Percentiles rank a stretch among this genome's conserved stretches.
phyloP scores from a whole-genome alignment of 1,284 basidiomycete species.

The Schizopora paradoxa region DNA sequence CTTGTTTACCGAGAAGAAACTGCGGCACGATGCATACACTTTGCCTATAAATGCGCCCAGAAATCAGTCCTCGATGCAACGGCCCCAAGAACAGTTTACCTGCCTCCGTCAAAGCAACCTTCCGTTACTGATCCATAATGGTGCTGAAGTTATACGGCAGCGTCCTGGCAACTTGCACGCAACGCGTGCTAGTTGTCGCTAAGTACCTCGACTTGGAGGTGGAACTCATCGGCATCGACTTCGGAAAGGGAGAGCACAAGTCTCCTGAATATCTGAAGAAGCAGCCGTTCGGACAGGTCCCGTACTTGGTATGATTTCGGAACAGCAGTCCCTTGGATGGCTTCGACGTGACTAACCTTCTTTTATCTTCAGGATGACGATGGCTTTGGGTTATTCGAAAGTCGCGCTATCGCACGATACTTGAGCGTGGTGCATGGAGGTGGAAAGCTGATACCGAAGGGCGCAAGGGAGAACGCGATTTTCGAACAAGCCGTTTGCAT shows the following conservation, averaged over 20 bases:
- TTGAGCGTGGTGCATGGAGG: conserved; percentile 29
- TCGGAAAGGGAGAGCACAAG: conserved; percentile 38
- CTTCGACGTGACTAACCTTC: background rate
- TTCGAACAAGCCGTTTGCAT: conserved; percentile 32
- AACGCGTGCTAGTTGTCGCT: conserved; percentile 12
- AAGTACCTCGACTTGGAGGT: conserved; percentile 20
- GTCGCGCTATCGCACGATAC: conserved; percentile 40
- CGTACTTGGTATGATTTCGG: conserved; percentile 28
- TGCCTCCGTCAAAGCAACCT: too few species aligned
- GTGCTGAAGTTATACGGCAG: conserved; percentile 18
- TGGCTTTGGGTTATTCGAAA: conserved; percentile 39
- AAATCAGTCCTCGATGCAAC: too few species aligned
- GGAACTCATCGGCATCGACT: conserved; percentile 18
- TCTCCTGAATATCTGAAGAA: conserved; percentile 32
- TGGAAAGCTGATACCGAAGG: conserved; percentile 19
- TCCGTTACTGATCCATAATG: too few species aligned
- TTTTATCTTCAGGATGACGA: conserved; percentile 15
- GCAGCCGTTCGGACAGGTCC: conserved; percentile 66
- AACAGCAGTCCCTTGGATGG: background rate
- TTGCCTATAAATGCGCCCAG: too few species aligned
- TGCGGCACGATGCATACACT: too few species aligned
- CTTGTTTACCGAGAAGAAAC: too few species aligned
- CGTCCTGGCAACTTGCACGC: conserved; percentile 18
- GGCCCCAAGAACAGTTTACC: too few species aligned
- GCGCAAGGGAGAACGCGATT: conserved; percentile 26